Evolutionary conservation across 139 green algal genomes (phyloP).

Genomic region (Chlamydomonas sp.): DNA sequence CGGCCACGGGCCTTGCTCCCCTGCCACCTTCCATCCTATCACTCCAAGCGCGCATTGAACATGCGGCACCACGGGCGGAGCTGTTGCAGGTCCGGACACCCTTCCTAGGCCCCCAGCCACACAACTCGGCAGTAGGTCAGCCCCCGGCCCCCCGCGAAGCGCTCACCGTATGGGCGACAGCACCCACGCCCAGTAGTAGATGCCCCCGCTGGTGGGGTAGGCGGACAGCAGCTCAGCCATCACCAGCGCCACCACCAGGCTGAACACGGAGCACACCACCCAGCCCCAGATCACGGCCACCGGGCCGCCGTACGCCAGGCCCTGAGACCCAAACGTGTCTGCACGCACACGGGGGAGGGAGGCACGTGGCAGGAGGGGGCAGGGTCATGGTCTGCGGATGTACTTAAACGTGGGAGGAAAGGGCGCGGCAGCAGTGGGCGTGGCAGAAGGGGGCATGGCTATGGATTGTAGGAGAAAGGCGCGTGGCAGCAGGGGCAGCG

Average conservation of each 20-base stretch:
- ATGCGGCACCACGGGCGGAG: not conserved
- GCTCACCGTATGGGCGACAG: not conserved
- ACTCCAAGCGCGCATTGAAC: not conserved
- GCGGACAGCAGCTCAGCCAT: conserved; percentile 62
- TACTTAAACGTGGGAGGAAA: not conserved
- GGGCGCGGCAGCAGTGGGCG: not conserved
- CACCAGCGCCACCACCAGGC: conserved; percentile 43
- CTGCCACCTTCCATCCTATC: too few relatives aligned
- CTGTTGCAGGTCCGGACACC: not conserved
- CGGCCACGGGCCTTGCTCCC: too few relatives aligned
- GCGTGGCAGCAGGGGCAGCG: too few relatives aligned
- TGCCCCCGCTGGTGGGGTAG: conserved; percentile 51
- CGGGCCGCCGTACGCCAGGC: conserved; percentile 54
- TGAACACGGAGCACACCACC: conserved; percentile 42
- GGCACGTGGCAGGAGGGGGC: not conserved
- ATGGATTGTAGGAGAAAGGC: too few relatives aligned
- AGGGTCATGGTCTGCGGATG: too few relatives aligned
- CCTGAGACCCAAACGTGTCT: conserved; percentile 38
- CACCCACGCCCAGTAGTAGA: conserved; percentile 38
- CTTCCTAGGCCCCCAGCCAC: not conserved
- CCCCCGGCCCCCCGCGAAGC: too few relatives aligned
- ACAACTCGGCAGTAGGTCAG: not conserved
- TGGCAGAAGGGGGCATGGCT: not conserved
- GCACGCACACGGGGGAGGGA: not conserved
- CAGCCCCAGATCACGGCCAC: conserved; percentile 66